These are phyloP conservation scores for Hypericum androsaemum DNA, from an alignment of 345 rosid genomes.

Conservation along the genomic window DNA sequence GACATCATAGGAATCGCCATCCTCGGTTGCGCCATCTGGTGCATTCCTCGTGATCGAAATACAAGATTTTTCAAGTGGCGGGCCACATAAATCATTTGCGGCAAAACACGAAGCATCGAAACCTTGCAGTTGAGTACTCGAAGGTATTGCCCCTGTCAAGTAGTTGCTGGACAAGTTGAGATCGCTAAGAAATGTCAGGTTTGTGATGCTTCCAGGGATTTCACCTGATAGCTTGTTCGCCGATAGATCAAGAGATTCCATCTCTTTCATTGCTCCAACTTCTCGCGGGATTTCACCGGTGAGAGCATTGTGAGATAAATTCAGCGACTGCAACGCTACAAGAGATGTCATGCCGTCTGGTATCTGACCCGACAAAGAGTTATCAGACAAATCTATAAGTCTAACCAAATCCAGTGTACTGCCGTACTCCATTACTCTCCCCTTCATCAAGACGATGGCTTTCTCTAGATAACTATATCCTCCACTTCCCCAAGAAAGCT, in stretches of 20 bases:
- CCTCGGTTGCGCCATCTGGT: too few relatives aligned
- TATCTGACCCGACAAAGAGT: neutral
- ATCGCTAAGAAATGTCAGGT: neutral
- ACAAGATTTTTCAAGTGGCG: neutral
- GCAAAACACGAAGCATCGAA: neutral
- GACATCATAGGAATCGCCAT: too few relatives aligned
- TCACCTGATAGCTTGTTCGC: neutral
- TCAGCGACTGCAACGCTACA: neutral
- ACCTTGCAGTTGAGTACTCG: slow-evolving; percentile 2
- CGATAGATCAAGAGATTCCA: neutral
- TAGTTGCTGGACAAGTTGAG: slow-evolving; percentile 1
- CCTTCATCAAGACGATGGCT: neutral
- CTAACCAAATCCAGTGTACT: neutral
- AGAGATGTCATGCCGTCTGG: neutral
- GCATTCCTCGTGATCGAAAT: too few relatives aligned
- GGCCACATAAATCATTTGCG: neutral
- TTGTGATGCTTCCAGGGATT: neutral
- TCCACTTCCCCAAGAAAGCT: neutral
- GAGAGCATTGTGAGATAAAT: neutral
- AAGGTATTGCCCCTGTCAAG: slow-evolving; percentile 2
- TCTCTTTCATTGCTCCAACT: neutral
- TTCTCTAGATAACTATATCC: neutral
- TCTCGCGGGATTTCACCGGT: slow-evolving; percentile 1
- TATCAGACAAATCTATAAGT: neutral
- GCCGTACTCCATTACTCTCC: neutral